Percentiles rank a stretch among this genome's conserved stretches.
phyloP scores from a whole-genome alignment of 208 protist species.

The Kentomonas sorsogonicus region DNA sequence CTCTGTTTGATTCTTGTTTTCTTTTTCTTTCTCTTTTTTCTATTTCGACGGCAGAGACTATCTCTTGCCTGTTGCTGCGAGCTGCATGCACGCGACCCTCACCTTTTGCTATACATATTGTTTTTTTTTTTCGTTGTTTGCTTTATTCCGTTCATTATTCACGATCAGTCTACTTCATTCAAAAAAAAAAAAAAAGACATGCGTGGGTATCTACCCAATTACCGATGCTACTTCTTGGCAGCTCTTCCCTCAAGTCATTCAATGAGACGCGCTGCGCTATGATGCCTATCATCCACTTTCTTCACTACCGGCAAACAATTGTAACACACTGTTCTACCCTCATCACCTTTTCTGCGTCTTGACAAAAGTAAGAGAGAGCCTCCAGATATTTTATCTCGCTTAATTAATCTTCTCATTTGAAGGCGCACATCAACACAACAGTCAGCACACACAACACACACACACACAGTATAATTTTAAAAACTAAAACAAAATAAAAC shows the following conservation, averaged over 20 bases:
- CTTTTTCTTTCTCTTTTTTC: slow-evolving; percentile 10
- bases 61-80: neutral
- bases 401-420: neutral
- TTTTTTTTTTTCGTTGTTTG: slow-evolving; percentile 1
- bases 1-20: neutral
- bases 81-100: neutral
- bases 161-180: neutral
- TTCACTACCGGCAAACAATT: no score
- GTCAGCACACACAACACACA: neutral
- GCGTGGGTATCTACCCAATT: no score
- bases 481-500: neutral
- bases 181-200: neutral
- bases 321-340: no score
- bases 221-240: no score
- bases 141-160: slow-evolving; percentile 1
- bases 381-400: neutral
- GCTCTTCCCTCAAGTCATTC: no score
- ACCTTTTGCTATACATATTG: slow-evolving; percentile 9
- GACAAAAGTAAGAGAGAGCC: neutral
- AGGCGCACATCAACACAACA: neutral
- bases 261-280: no score
- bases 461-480: neutral
- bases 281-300: no score
- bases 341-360: no score
- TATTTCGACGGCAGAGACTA: neutral